Evolutionary conservation across 2,329 filamentous ascomycete species (phyloP), one percentile per base, ranked within the genome.

Genomic region (Fonsecaea nubica): DNA sequence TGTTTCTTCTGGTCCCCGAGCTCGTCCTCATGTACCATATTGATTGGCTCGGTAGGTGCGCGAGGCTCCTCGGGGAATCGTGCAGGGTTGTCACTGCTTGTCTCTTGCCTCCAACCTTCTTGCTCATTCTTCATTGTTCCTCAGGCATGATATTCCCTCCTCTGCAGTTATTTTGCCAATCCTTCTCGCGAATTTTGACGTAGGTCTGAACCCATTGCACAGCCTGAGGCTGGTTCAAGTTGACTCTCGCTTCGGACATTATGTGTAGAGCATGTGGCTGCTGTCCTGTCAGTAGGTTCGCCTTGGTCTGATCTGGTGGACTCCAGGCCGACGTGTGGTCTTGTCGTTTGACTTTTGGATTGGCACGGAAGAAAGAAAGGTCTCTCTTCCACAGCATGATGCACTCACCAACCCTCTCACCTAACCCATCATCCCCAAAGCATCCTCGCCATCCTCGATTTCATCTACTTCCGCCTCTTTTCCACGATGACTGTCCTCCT

Each of bases 391-490:
- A 62, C 63, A 60, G 33, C 38, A 38, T 35, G 50, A 42, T 42
- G 35, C 55, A 48, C 54, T 53, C 32, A 25, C 58, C 30, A 36
- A 10, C 53, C 32, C 35, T 45, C 40, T 36, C 58, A 38, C 45
- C 32, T 42, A 36, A 32, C 53, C 21, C 25, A 25, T 25, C 25
- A 25, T 25, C 25, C 25, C 25, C 25, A 25, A 25, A 25, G 38
- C 52, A 4, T 30, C 45, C 12, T 53, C 12, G 4, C 30, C 52
- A 4, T 30, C 45, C 12, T 53, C 12, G 4, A 7, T n/a, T n/a
- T 60, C 59, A 55, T 45, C 52, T 56, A 65, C 61, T 53, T 66
- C 55, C 63, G 59, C 54, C 66, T 65, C 63, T 62, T 68, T 52
- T 68, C 66, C 9, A 68, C 63, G 18, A 66, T 60, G 33, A 68